Base-by-base conservation (phyloP, 2,329 filamentous ascomycete species). In the Trichoderma gracile region DNA sequence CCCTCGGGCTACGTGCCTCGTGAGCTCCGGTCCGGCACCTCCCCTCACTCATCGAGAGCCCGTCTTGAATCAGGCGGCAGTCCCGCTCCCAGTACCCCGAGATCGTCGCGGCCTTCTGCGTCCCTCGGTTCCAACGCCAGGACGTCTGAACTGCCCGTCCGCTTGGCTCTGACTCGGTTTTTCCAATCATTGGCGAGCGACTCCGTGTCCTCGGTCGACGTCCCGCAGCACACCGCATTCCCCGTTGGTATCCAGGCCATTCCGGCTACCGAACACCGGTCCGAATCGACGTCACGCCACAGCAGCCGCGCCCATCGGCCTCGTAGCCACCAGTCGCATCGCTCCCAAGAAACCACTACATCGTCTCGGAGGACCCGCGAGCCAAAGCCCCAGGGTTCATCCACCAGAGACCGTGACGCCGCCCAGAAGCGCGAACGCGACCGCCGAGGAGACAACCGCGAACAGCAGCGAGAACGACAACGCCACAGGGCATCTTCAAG, bases 1-100 rank as follows among this genome's bases (percentile, higher is more conserved):
- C 78, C 78, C 3, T 70, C 77, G 2, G 78, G 78, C 60, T 79
- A 79, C 71, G 73, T 82, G 25, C 81, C 81, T 19, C 75, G 76
- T 65, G 81, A 83, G 64, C 69, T 82, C 50, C 77, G 79, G 7
- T 10, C 64, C 45, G 21, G 63, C 25, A 62, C 58, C 40, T 62
- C 58, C n/a, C 40, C 58, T 43, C 15, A 21, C 47, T 52, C 58
- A 10, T 49, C 62, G 7, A 46, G 62, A 23, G 21, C 54, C 17
- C 53, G 52, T 12, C 21, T 42, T 42, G 27, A 49, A 53, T 49
- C 43, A 8, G 46, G 56, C 30, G 15, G 19, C 42, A 46, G 56
- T 17, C 45, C 45, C 56, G 45, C 42, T n/a, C 45, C 25, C 45
- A 40, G 43, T 33, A 49, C 49, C 6, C 33, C 64, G 10, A 50